Percentiles rank a stretch among this genome's conserved stretches.
Evolutionary conservation across 495 filamentous ascomycete genomes (phyloP).

Genomic region (Oidiodendron maius): DNA sequence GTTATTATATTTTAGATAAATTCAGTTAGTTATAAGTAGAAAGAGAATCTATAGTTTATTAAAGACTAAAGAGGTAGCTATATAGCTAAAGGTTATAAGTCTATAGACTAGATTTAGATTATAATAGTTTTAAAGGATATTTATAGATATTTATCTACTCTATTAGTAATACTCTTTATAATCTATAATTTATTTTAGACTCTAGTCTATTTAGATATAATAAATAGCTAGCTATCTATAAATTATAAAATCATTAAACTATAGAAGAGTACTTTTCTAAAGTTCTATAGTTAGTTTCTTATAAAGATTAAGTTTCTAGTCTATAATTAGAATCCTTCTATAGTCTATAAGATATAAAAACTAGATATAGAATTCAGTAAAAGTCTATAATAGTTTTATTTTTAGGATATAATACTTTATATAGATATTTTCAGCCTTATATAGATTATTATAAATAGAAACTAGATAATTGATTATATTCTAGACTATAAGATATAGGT

Average conservation of each 20-base stretch:
- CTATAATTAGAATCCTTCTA: not conserved
- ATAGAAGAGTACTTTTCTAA: too few species aligned
- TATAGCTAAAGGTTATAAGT: not conserved
- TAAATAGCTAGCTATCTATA: not conserved
- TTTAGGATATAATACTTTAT: not conserved
- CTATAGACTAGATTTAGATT: not conserved
- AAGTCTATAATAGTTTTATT: not conserved
- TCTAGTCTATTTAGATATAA: not conserved
- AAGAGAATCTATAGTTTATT: too few species aligned
- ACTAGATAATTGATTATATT: too few species aligned
- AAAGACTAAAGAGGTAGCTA: not conserved
- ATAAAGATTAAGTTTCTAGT: not conserved
- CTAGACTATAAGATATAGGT: too few species aligned
- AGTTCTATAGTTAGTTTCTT: not conserved
- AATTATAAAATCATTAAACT: too few species aligned
- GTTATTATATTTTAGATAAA: not conserved
- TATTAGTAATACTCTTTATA: not conserved
- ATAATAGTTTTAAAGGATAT: too few species aligned
- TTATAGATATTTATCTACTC: not conserved
- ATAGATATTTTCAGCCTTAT: too few species aligned
- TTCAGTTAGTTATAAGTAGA: not conserved
- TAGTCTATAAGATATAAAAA: not conserved
- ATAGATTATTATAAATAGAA: not conserved
- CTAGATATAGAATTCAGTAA: not conserved
- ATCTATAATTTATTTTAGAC: not conserved